A percentile compares a stretch with the other conserved stretches of the same genome.
Evolutionary conservation across 768 basidiomycete species (phyloP).

Genomic region (Termitomyces sp.): DNA sequence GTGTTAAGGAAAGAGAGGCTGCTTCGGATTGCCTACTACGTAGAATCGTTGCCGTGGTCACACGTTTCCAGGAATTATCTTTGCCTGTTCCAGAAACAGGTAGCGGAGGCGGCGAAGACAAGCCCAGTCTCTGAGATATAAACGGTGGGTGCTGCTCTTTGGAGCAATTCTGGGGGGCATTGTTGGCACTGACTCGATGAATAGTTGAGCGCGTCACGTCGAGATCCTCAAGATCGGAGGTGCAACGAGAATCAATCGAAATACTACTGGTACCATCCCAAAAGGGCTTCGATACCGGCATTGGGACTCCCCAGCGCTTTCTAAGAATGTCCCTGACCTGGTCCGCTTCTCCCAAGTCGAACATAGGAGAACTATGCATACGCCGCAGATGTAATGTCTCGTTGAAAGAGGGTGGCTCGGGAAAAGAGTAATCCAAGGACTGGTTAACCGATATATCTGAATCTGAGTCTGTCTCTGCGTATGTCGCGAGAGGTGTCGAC

Average conservation of each 20-base stretch:
- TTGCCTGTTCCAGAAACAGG: background rate
- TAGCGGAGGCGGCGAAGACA: background rate
- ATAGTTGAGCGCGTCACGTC: background rate
- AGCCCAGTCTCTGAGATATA: background rate
- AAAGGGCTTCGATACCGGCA: background rate
- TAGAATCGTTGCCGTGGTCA: slow-evolving; percentile 6
- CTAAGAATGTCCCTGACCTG: slow-evolving; percentile 23
- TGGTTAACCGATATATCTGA: slow-evolving; percentile 36
- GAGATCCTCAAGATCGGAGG: background rate
- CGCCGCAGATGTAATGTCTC: slow-evolving; percentile 34
- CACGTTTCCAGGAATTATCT: slow-evolving; percentile 10
- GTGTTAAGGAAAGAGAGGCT: background rate
- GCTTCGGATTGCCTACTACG: background rate
- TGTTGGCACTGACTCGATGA: background rate
- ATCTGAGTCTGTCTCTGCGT: slow-evolving; percentile 28
- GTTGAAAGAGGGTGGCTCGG: slow-evolving; percentile 41
- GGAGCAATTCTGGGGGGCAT: background rate
- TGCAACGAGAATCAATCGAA: slow-evolving; percentile 3
- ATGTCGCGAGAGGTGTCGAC: slow-evolving; percentile 29
- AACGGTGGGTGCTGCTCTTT: background rate
- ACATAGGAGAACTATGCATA: slow-evolving; percentile 45
- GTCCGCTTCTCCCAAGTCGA: slow-evolving; percentile 27
- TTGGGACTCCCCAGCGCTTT: slow-evolving; percentile 21
- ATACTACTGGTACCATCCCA: slow-evolving; percentile 3
- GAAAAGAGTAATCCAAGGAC: slow-evolving; percentile 40